A percentile compares a stretch with the other conserved stretches of the same genome.
Evolutionary conservation across 1,284 basidiomycete species (phyloP).

Genomic region (Rhodotorula glutinis): DNA sequence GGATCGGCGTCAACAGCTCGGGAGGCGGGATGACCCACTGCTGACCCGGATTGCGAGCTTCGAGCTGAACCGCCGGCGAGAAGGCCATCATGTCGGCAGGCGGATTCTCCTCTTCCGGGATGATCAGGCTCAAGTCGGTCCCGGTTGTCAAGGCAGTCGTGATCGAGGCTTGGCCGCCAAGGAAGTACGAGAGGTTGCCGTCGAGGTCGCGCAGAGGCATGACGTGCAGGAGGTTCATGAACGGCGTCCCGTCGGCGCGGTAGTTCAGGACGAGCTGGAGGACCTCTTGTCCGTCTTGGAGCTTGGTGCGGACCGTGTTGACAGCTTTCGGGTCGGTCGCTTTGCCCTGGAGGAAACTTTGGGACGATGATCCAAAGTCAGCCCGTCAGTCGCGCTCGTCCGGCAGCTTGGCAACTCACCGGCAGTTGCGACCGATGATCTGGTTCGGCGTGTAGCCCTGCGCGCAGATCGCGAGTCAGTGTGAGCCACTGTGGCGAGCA

Average conservation of each 20-base stretch:
- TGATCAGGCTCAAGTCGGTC: conserved; percentile 17
- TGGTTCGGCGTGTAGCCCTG: conserved; percentile 40
- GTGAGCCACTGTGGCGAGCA: too few relatives aligned
- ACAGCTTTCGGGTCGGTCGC: conserved; percentile 34
- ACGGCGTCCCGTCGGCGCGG: conserved; percentile 37
- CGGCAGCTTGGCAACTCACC: conserved; percentile 3
- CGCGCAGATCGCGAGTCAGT: background rate
- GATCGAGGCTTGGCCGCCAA: conserved; percentile 40
- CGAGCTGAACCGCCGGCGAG: conserved; percentile 17
- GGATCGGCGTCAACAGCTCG: background rate
- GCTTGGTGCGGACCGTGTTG: conserved; percentile 31
- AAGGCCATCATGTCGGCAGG: conserved; percentile 4
- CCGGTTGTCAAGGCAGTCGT: conserved; percentile 19
- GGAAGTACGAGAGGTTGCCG: conserved; percentile 38
- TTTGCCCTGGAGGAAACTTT: conserved; percentile 42
- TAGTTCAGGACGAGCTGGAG: conserved; percentile 45
- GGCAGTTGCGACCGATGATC: conserved; percentile 46
- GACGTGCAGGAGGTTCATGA: conserved; percentile 40
- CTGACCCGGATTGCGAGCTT: conserved; percentile 12
- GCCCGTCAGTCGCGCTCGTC: background rate
- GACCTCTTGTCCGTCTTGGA: conserved; percentile 30
- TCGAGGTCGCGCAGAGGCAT: conserved; percentile 42
- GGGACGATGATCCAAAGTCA: background rate
- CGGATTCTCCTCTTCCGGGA: conserved; percentile 10
- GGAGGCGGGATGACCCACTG: background rate